Evolutionary conservation across 148 eudicot genomes (phyloP).

Genomic region (Vaccinium darrowii): DNA sequence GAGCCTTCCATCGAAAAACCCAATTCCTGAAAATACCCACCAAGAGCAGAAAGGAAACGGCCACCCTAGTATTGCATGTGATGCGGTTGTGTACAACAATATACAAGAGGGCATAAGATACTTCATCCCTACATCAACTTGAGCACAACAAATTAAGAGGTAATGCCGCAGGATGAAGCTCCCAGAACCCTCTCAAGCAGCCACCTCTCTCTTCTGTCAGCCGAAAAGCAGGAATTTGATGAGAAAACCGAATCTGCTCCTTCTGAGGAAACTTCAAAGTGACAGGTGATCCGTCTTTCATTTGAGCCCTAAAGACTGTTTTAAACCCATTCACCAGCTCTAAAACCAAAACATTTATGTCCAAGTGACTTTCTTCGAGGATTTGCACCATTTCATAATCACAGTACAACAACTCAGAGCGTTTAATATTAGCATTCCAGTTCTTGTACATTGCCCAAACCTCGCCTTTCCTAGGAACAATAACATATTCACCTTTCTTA

Average conservation of each 20-base stretch:
- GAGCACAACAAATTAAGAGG: constrained; percentile 30
- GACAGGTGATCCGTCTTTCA: constrained; percentile 19
- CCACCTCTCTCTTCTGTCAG: constrained; percentile 53
- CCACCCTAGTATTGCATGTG: not conserved
- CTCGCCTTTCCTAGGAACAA: constrained; percentile 48
- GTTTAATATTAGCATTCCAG: constrained; percentile 41
- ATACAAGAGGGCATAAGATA: not conserved
- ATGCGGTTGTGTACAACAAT: not conserved
- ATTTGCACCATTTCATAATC: constrained; percentile 56
- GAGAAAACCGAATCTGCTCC: constrained; percentile 54
- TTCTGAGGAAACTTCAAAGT: constrained; percentile 25
- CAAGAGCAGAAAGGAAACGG: not conserved
- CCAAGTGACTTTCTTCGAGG: constrained; percentile 21
- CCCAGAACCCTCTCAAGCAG: constrained; percentile 49
- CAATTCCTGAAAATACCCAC: not conserved
- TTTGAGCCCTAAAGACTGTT: constrained; percentile 44
- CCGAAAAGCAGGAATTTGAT: constrained; percentile 57
- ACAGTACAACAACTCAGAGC: constrained; percentile 38
- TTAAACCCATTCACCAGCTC: constrained; percentile 41
- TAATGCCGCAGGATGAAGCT: constrained; percentile 71
- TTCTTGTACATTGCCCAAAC: constrained; percentile 66
- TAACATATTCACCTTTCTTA: constrained; percentile 28
- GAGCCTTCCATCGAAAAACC: not conserved
- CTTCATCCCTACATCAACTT: constrained; percentile 18
- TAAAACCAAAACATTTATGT: constrained; percentile 27